Evolutionary conservation across 495 filamentous ascomycete genomes (phyloP).

Genomic region (Podospora sp.): DNA sequence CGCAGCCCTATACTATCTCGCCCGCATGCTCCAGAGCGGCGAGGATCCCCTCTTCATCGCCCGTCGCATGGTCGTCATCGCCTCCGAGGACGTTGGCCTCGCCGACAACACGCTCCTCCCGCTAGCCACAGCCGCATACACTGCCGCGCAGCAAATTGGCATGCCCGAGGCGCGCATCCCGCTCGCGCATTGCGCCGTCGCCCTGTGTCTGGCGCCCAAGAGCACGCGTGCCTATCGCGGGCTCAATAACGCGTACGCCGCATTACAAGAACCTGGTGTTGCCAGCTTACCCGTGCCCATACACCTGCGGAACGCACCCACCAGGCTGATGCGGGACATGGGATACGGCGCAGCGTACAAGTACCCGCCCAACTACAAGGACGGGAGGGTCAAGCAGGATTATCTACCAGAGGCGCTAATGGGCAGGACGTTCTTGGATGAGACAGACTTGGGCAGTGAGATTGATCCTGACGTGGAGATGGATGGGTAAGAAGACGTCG

Average conservation of each 20-base stretch:
- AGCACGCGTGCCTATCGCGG: conserved; percentile 83
- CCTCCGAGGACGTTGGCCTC: conserved; percentile 88
- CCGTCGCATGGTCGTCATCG: conserved; percentile 85
- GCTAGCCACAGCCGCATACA: conserved; percentile 81
- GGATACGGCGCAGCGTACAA: conserved; percentile 93
- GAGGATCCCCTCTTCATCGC: conserved; percentile 94
- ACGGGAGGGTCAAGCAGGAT: conserved; percentile 85
- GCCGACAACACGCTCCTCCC: conserved; percentile 85
- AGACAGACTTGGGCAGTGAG: conserved; percentile 75
- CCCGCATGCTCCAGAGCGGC: conserved; percentile 93
- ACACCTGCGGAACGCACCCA: conserved; percentile 90
- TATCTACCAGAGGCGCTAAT: conserved; percentile 78
- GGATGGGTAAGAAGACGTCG: conserved; percentile 22
- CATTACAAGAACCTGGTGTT: conserved; percentile 75
- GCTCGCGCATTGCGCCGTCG: conserved; percentile 82
- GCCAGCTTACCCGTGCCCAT: conserved; percentile 79
- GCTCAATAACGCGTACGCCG: conserved; percentile 73
- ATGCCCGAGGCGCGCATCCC: conserved; percentile 95
- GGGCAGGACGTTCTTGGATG: conserved; percentile 76
- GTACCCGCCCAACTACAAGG: conserved; percentile 86
- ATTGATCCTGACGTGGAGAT: conserved; percentile 63
- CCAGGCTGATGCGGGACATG: conserved; percentile 87
- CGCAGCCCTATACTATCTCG: conserved; percentile 89
- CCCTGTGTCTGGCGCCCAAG: conserved; percentile 80
- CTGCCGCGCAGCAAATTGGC: conserved; percentile 85